Evolutionary conservation across 2,329 filamentous ascomycete genomes (phyloP), one percentile per base, ranked within the genome.

Genomic region (Cadophora sp.): DNA sequence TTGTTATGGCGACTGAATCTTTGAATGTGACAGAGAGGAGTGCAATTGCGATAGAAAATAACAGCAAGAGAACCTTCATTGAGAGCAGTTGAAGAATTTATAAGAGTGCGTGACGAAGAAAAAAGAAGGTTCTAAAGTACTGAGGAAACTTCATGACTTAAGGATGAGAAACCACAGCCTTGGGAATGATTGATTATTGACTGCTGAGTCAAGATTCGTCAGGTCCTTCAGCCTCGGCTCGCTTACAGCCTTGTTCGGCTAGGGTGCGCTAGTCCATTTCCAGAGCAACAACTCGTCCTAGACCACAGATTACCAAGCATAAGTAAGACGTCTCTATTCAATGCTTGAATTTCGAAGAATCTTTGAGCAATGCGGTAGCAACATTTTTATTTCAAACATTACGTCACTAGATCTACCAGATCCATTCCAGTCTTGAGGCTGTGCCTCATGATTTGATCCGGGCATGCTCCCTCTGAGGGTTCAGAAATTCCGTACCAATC

Each of bases 51-150:
- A 73, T 70, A 33, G 75, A 74, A 45, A 73, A 70, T 22, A 74
- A 33, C 13, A 76, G 33, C 4, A 76, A 50, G 60, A 74, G 63
- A 50, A 74, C 58, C 72, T 67, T 76, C 74, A 76, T 77, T 43
- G 69, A 68, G 62, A 72, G 64, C 18, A 30, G 45, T 33, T 64
- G 39, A 27, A 33, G 41, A 55, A 60, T 66, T 69, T 73, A 71
- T 75, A 72, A 62, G 64, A 62, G 60, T 33, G 33, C 18, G 11
- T 22, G 30, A 61, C 60, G 70, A 73, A 70, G 58, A 33, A n/a
- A 45, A 70, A 68, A 27, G 70, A 72, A 70, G 59, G 59, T 73
- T 70, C 70, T 66, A 63, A 58, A n/a, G 4, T 39, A 30, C 41
- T 36, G n/a, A 36, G 20, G 20, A 50, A 43, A 18, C 22, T 33